Conservation (phyloP, 805 yeast species). For the Candida nemodendra region DNA sequence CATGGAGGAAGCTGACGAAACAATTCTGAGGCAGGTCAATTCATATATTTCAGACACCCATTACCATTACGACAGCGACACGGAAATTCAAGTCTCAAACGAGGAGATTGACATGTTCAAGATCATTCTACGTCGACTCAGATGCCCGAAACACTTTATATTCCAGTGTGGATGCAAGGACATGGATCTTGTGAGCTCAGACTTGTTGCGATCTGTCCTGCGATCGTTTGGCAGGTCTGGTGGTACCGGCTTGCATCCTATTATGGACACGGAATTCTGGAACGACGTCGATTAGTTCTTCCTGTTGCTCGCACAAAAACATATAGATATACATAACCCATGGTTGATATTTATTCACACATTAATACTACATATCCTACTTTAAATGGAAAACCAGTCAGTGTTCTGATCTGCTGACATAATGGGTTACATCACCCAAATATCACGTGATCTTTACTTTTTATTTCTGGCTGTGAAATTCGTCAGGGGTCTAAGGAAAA, state of each 20-base stretch:
- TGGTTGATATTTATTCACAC: no score
- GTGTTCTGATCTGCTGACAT: no score
- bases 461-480: no score
- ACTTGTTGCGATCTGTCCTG: slow-evolving; percentile 2
- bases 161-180: slow-evolving; percentile 26
- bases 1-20: slow-evolving; percentile 14
- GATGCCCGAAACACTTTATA: slow-evolving; percentile 29
- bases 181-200: slow-evolving; percentile 10
- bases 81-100: slow-evolving; percentile 17
- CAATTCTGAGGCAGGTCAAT: not conserved
- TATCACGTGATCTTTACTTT: no score
- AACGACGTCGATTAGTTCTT: no score
- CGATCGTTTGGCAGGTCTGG: not conserved
- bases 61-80: slow-evolving; percentile 6
- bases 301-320: no score
- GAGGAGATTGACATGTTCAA: slow-evolving; percentile 30
- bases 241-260: not conserved
- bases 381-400: no score
- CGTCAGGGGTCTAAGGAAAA: slow-evolving; percentile 4
- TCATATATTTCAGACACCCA: slow-evolving; percentile 1
- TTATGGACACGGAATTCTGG: no score
- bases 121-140: slow-evolving; percentile 19
- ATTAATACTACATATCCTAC: no score
- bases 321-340: no score
- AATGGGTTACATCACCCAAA: no score